Evolutionary conservation across 2,329 filamentous ascomycete genomes (phyloP), one percentile per base, ranked within the genome.

Genomic region (Apiospora malaysiana): DNA sequence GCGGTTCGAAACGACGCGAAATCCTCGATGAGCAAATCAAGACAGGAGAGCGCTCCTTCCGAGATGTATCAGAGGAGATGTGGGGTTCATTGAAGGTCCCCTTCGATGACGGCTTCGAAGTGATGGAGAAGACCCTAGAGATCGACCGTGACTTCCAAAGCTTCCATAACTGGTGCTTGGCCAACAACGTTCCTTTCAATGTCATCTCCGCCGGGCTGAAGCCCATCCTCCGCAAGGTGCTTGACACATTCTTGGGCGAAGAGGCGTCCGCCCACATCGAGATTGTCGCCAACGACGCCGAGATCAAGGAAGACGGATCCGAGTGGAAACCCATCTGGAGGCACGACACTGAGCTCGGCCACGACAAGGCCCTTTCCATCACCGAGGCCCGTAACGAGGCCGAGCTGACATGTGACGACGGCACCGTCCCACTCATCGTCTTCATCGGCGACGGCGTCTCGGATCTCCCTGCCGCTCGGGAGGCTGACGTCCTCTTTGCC

Each of bases 401-500:
- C 0, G 82, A 86, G 72, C 79, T 88, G 5, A 81, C 85, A 66
- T 86, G 85, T 71, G 86, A 88, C 21, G 88, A 91, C 71, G 89
- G 87, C 70, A 88, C 88, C 2, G 86, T 92, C 66, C 90, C 90
- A 0, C 82, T 92, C 68, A 91, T 92, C 74, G 83, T 92, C 69
- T 93, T 92, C 81, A 91, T 92, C 74, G 90, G 91, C 67, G 91
- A 92, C 76, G 91, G 90, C 27, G 89, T 92, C 7, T 91, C 89
- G 0, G 91, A 92, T 76, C 84, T 92, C 1, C 86, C 91, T 0
- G 90, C 90, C 2, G 90, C 91, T 0, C 84, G 89, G 42, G 86
- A 92, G 76, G 89, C 90, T 1, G 91, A 92, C 76, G 88, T 92
- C 0, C 85, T 93, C 14, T 92, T 92, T 76, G 90, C 91, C 0